Conservation (phyloP, 2,329 filamentous ascomycete species). For the Gnomoniopsis smithogilvyi region DNA sequence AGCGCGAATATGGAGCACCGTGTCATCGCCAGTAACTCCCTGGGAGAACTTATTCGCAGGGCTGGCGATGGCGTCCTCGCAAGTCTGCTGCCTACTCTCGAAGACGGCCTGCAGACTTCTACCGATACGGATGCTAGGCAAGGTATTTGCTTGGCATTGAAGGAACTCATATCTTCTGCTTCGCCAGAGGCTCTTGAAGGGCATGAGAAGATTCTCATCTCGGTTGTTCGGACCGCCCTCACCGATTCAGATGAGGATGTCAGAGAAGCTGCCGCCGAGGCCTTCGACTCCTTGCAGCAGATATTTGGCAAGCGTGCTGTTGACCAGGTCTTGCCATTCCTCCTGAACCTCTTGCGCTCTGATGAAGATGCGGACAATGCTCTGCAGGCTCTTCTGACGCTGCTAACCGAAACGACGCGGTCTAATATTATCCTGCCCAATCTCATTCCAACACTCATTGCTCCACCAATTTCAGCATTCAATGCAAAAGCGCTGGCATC, state of each 20-base stretch:
- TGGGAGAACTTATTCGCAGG: conserved; percentile 95
- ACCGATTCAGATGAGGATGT: conserved; percentile 89
- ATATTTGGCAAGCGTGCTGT: conserved; percentile 92
- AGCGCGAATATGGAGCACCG: conserved; percentile 99
- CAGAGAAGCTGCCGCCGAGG: conserved; percentile 91
- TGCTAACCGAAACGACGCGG: conserved; percentile 88
- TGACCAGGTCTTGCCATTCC: conserved; percentile 89
- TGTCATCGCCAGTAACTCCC: conserved; percentile 93
- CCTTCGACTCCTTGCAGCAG: conserved; percentile 92
- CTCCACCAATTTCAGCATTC: conserved; percentile 87
- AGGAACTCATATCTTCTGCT: conserved; percentile 88
- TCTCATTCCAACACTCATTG: conserved; percentile 88
- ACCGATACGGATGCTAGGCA: conserved; percentile 92
- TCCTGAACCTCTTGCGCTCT: conserved; percentile 83
- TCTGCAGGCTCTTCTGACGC: conserved; percentile 83
- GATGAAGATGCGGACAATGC: conserved; percentile 90
- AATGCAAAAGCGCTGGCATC: conserved; percentile 94
- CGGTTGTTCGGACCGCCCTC: conserved; percentile 87
- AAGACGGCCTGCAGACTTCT: conserved; percentile 83
- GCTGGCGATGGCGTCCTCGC: conserved; percentile 91
- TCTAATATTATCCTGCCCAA: conserved; percentile 97
- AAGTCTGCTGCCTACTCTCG: conserved; percentile 83
- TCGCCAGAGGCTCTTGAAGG: conserved; percentile 86
- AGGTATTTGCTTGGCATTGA: conserved; percentile 93
- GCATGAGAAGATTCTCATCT: conserved; percentile 92